A percentile compares a stretch with the other conserved stretches of the same genome.
These are phyloP conservation scores for Rubus parviflorus DNA, from an alignment of 306 rosid species.

Conservation along the genomic window DNA sequence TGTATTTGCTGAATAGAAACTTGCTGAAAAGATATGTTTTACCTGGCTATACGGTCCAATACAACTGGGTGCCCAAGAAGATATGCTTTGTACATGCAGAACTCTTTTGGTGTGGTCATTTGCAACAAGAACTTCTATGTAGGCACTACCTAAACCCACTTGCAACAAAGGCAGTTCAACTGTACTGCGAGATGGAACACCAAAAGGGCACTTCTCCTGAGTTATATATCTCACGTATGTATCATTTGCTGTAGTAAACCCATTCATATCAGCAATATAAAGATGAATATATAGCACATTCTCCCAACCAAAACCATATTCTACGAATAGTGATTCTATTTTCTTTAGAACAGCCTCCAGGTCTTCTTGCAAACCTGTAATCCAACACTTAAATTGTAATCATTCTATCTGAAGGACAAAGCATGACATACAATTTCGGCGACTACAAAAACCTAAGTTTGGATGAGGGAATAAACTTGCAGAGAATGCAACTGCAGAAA, in stretches of 20 bases:
- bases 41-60: slow-evolving; percentile 99
- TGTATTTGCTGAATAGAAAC: background rate
- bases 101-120: slow-evolving; percentile 70
- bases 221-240: slow-evolving; percentile 74
- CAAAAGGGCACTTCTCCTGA: slow-evolving; percentile 80
- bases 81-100: slow-evolving; percentile 94
- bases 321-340: slow-evolving; percentile 60
- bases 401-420: slow-evolving; percentile 18
- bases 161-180: slow-evolving; percentile 74
- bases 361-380: slow-evolving; percentile 74
- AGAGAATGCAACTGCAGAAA: slow-evolving; percentile 18
- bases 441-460: background rate
- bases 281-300: slow-evolving; percentile 85
- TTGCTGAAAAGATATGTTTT: slow-evolving; percentile 12
- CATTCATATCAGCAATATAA: slow-evolving; percentile 80
- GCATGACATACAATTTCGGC: background rate
- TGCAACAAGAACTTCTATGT: slow-evolving; percentile 79
- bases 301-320: slow-evolving; percentile 74
- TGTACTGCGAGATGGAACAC: slow-evolving; percentile 97
- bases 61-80: slow-evolving; percentile 98
- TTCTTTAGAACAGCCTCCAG: slow-evolving; percentile 58
- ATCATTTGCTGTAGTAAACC: slow-evolving; percentile 77
- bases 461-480: background rate
- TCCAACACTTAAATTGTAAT: slow-evolving; percentile 18
- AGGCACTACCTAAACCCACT: slow-evolving; percentile 68